Conservation (phyloP, 495 filamentous ascomycete species). For the Letharia columbiana region DNA sequence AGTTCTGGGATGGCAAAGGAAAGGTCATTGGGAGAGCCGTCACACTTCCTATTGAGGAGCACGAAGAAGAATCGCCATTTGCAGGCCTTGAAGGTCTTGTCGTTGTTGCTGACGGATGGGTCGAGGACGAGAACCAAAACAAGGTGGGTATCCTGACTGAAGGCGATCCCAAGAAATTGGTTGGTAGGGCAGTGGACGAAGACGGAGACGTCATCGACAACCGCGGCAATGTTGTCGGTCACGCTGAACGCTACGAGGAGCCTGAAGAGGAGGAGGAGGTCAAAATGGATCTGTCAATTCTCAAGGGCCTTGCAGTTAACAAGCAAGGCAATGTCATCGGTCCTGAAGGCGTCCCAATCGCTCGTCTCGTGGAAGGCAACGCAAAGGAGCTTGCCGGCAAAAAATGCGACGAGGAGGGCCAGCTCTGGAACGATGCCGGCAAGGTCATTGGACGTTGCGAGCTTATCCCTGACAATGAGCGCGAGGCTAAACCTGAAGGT, state of each 20-base stretch:
- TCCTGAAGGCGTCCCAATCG: slow-evolving; percentile 61
- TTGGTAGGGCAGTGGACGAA: slow-evolving; percentile 54
- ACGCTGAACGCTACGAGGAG: slow-evolving; percentile 48
- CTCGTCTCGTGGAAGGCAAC: slow-evolving; percentile 58
- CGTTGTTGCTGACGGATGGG: slow-evolving; percentile 49
- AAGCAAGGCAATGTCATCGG: slow-evolving; percentile 72
- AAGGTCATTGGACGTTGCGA: slow-evolving; percentile 67
- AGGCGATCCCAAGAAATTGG: slow-evolving; percentile 55
- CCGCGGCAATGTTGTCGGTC: slow-evolving; percentile 52
- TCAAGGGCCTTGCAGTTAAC: slow-evolving; percentile 63
- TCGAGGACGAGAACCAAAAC: slow-evolving; percentile 52
- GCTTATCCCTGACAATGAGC: slow-evolving; percentile 62
- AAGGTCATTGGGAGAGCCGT: slow-evolving; percentile 52
- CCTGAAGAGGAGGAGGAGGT: slow-evolving; percentile 33
- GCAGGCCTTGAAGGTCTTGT: slow-evolving; percentile 56
- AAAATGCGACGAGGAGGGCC: slow-evolving; percentile 60
- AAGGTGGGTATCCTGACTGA: slow-evolving; percentile 51
- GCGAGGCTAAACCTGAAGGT: slow-evolving; percentile 57
- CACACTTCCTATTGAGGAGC: slow-evolving; percentile 50
- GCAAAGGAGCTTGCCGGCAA: slow-evolving; percentile 59
- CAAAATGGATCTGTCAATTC: slow-evolving; percentile 50
- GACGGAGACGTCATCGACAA: slow-evolving; percentile 58
- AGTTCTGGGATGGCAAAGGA: slow-evolving; percentile 54
- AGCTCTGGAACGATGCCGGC: slow-evolving; percentile 66
- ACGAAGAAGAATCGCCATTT: slow-evolving; percentile 51